Percentiles rank a stretch among this genome's conserved stretches.
These are phyloP conservation scores for Neopestalotiopsis sp. DNA, from an alignment of 2,329 filamentous ascomycete species.

Conservation along the genomic window DNA sequence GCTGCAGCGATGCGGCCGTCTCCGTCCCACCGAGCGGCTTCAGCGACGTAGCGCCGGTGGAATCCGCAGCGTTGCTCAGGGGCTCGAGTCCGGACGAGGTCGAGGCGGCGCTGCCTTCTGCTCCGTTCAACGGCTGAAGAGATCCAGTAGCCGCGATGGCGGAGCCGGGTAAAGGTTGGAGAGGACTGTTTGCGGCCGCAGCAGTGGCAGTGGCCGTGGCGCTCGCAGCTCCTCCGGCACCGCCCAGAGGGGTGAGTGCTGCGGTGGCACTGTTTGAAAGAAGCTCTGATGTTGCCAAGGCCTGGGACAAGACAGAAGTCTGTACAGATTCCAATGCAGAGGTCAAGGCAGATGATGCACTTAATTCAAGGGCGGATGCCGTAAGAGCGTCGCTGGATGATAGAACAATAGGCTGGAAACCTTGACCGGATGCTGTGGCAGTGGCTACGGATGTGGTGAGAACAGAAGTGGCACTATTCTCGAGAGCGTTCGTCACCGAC, in stretches of 20 bases:
- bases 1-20: conserved; percentile 2
- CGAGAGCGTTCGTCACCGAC: neutral
- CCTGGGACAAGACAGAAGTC: neutral
- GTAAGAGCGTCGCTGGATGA: neutral
- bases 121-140: conserved; percentile 1
- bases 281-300: neutral
- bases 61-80: neutral
- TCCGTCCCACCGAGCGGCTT: conserved; percentile 7
- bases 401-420: neutral
- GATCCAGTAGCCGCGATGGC: neutral
- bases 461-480: neutral
- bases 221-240: neutral
- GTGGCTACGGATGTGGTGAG: neutral
- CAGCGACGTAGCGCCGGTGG: neutral
- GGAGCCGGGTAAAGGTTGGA: neutral
- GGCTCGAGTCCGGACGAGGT: neutral
- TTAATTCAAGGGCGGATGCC: neutral
- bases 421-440: neutral
- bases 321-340: neutral
- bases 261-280: conserved; percentile 3
- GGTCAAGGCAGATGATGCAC: neutral
- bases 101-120: neutral
- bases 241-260: neutral
- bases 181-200: neutral
- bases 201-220: conserved; percentile 1